These are phyloP conservation scores for Vigna mungo DNA, from an alignment of 306 rosid species.

Conservation along the genomic window DNA sequence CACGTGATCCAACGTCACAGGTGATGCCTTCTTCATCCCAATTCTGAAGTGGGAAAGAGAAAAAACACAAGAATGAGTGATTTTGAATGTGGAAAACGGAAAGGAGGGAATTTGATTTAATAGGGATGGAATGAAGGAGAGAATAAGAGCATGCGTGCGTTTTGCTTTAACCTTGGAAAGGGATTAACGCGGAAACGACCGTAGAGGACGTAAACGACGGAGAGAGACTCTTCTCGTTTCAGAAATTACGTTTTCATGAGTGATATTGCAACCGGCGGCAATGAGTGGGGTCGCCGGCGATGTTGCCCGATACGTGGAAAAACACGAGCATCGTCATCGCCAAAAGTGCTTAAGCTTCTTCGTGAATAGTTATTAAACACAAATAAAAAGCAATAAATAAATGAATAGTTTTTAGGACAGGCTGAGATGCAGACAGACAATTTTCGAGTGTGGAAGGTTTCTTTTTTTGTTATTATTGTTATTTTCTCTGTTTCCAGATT, in stretches of 20 bases:
- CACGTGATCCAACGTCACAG: constrained; percentile 90
- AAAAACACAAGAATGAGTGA: not conserved
- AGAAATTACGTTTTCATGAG: constrained; percentile 25
- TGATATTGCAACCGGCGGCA: constrained; percentile 47
- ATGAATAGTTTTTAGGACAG: constrained; percentile 25
- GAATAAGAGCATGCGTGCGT: constrained; percentile 6
- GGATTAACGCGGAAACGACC: constrained; percentile 43
- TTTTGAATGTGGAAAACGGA: not conserved
- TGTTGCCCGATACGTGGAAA: constrained; percentile 27
- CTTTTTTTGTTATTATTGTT: not conserved
- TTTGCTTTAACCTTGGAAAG: constrained; percentile 33
- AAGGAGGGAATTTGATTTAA: not conserved
- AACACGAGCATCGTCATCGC: constrained; percentile 44
- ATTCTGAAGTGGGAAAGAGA: not conserved
- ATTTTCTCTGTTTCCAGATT: not conserved
- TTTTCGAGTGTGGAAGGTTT: constrained; percentile 11
- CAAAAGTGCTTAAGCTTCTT: constrained; percentile 6
- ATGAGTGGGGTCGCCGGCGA: constrained; percentile 51
- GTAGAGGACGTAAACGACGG: constrained; percentile 40
- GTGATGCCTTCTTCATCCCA: constrained; percentile 53
- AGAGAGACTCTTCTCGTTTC: constrained; percentile 38
- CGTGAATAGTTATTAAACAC: constrained; percentile 2
- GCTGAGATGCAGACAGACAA: not conserved
- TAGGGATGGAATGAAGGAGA: constrained; percentile 45
- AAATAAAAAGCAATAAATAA: not conserved